A percentile compares a stretch with the other conserved stretches of the same genome.
Conservation (phyloP, 805 yeast species). For the Candida namnaoensis region DNA sequence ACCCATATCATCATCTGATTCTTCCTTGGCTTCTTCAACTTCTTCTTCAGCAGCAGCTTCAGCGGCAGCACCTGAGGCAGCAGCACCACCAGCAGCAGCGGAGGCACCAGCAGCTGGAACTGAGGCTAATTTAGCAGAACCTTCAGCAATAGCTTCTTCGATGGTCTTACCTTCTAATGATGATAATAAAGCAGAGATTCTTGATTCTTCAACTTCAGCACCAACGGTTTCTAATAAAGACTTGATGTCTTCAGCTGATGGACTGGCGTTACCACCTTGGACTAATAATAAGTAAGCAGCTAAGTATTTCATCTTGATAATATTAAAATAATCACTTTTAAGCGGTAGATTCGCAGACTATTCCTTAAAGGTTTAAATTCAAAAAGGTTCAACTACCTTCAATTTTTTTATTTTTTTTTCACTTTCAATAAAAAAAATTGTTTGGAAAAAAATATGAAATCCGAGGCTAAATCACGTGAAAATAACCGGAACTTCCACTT, state of each 20-base stretch:
- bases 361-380: conserved; percentile 38
- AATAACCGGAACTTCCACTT: too few species aligned
- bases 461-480: too few species aligned
- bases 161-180: conserved; percentile 72
- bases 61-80: conserved; percentile 45
- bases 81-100: conserved; percentile 48
- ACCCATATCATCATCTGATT: conserved; percentile 64
- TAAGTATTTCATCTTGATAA: conserved; percentile 60
- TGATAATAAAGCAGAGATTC: conserved; percentile 59
- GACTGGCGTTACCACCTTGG: conserved; percentile 80
- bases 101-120: conserved; percentile 83
- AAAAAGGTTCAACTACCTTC: too few species aligned
- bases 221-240: conserved; percentile 68
- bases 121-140: conserved; percentile 72
- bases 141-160: conserved; percentile 69
- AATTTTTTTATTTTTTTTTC: too few species aligned
- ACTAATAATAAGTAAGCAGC: conserved; percentile 89
- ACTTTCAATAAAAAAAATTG: too few species aligned
- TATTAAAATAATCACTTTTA: conserved; percentile 68
- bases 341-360: conserved; percentile 69
- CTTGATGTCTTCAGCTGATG: conserved; percentile 72
- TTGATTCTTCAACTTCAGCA: conserved; percentile 73
- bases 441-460: too few species aligned
- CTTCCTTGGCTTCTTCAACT: conserved; percentile 41
- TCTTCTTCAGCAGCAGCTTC: conserved; percentile 52